phyloP scores from a whole-genome alignment of 2,329 filamentous ascomycete genomes.

The Emericellopsis cladophorae region DNA sequence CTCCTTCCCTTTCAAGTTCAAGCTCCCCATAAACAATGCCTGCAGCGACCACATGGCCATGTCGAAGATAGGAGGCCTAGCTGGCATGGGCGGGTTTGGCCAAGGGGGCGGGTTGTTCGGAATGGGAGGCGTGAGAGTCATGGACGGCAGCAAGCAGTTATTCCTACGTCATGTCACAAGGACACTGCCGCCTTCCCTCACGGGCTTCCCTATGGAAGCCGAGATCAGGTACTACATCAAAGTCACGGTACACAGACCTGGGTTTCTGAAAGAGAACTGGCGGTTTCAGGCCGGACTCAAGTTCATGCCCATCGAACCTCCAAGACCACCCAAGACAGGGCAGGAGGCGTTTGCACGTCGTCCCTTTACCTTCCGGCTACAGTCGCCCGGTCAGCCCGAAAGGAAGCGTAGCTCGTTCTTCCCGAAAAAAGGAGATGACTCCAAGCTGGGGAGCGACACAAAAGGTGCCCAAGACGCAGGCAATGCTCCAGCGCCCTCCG shows the following conservation, averaged over 20 bases:
- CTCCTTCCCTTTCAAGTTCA: slow-evolving; percentile 68
- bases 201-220: slow-evolving; percentile 74
- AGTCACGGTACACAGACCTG: slow-evolving; percentile 81
- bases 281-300: slow-evolving; percentile 58
- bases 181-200: slow-evolving; percentile 79
- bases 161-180: slow-evolving; percentile 63
- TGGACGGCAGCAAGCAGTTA: slow-evolving; percentile 51
- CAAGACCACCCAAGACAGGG: slow-evolving; percentile 50
- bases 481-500: slow-evolving; percentile 39
- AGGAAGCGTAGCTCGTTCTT: slow-evolving; percentile 46
- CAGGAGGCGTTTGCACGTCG: slow-evolving; percentile 80
- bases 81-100: slow-evolving; percentile 38
- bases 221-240: slow-evolving; percentile 94
- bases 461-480: neutral
- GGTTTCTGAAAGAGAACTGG: slow-evolving; percentile 84
- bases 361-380: slow-evolving; percentile 43
- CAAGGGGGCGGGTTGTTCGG: slow-evolving; percentile 32
- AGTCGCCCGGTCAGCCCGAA: slow-evolving; percentile 16
- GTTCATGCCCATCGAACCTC: slow-evolving; percentile 87
- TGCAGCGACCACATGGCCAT: slow-evolving; percentile 44
- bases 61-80: slow-evolving; percentile 39
- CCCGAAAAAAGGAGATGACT: slow-evolving; percentile 32
- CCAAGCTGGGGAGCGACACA: slow-evolving; percentile 9
- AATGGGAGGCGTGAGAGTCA: slow-evolving; percentile 40
- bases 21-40: slow-evolving; percentile 64